Conservation (phyloP, 176 grass and related monocot genomes). For the Triticum dicoccoides region DNA sequence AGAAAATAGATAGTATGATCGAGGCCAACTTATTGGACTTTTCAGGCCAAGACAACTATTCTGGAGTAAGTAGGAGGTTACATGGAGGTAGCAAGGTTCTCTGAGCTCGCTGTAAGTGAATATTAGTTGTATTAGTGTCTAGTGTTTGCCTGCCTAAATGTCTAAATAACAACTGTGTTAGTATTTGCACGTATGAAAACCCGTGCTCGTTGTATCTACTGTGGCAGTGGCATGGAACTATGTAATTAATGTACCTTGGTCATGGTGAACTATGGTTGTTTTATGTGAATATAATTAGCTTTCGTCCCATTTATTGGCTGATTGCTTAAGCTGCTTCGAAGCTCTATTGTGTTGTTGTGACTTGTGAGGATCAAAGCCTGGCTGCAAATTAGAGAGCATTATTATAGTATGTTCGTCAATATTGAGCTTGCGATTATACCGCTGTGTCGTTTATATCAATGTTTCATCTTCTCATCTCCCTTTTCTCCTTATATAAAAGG, state of each 20-base stretch:
- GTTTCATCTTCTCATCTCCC: too few species aligned
- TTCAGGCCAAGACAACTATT: slow-evolving; percentile 4
- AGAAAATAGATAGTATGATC: slow-evolving; percentile 47
- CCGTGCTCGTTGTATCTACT: background rate
- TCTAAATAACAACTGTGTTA: background rate
- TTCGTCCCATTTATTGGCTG: background rate
- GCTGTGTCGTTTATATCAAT: too few species aligned
- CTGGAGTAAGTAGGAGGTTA: slow-evolving; percentile 21
- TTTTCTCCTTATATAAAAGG: too few species aligned
- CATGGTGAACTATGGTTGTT: background rate
- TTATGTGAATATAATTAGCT: background rate
- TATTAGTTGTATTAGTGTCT: background rate
- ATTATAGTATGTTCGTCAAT: background rate
- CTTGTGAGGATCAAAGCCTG: background rate
- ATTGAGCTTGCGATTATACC: background rate
- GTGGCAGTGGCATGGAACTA: background rate
- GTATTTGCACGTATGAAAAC: background rate
- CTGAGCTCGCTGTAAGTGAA: background rate
- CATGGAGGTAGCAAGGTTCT: slow-evolving; percentile 29
- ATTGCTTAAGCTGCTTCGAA: background rate
- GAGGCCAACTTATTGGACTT: slow-evolving; percentile 35
- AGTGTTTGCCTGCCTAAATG: background rate
- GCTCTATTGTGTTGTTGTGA: background rate
- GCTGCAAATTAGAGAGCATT: background rate
- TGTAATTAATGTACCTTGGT: background rate